Base-by-base conservation (phyloP, 1,139 yeast genomes). In the Taphrina populina region DNA sequence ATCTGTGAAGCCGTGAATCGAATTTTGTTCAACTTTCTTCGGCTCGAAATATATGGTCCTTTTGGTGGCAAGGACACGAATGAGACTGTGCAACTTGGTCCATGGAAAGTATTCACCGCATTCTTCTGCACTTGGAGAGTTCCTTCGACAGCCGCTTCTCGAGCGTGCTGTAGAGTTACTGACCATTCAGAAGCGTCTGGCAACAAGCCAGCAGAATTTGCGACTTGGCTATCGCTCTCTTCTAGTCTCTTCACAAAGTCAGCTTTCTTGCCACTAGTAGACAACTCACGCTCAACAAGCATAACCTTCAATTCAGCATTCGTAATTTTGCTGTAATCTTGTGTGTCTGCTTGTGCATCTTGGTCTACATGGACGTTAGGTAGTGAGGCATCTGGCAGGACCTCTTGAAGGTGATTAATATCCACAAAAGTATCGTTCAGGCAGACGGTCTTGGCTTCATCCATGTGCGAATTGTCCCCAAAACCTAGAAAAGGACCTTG, bases 1-100 rank as follows among this genome's bases (percentile, higher is more conserved):
- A 64, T 60, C 56, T 72, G 74, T 1, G 56, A 33, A 4, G 57
- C 39, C 1, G 70, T 65, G 52, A 63, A 65, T 19, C 56, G 34
- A 11, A 33, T 43, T 11, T 45, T 30, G 19, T 56, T 60, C 23
- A 7, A 27, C 15, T 30, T 43, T 13, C 10, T 4, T 4, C 47
- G 24, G 20, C 32, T 43, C 13, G 17, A n/a, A 27, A n/a, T 46
- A 44, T 24, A 61, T 58, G 49, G 57, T 23, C 53, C 53, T 13
- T 17, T n/a, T 13, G 29, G 35, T n/a, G n/a, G n/a, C n/a, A n/a
- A n/a, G n/a, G n/a, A n/a, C n/a, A n/a, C n/a, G n/a, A n/a, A n/a
- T n/a, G n/a, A n/a, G n/a, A n/a, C n/a, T n/a, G n/a, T n/a, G n/a
- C n/a, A n/a, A n/a, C n/a, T n/a, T n/a, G n/a, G n/a, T 23, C n/a